Evolutionary conservation across 2,329 filamentous ascomycete species (phyloP), one percentile per base, ranked within the genome.

Genomic region (Apiospora rasikravindrae): DNA sequence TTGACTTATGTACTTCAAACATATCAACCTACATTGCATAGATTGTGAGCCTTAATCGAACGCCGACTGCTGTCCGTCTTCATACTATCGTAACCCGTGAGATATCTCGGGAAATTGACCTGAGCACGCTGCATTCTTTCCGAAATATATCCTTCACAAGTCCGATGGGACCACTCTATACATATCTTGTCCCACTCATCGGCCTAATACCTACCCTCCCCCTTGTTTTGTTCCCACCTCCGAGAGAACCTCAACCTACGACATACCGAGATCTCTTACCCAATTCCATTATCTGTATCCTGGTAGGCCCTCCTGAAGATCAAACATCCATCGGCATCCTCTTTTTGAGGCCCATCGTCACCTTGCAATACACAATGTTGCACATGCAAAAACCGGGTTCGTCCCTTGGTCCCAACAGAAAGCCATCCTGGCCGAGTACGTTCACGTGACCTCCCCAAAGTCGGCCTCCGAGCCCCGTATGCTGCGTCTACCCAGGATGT

Each of bases 101-200:
- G 7, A 11, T 37, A 19, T 11, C 33, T 61, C 22, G 22, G 7
- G 22, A 22, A n/a, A 49, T 1, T 19, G 22, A 22, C 33, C 29
- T 16, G 2, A 22, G 53, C 53, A 10, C 2, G 8, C 53, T 37
- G 29, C 29, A 22, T 33, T 19, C 22, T 11, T 37, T 26, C 53
- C 53, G 53, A 61, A 37, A 61, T 61, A 61, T 61, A 33, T 61
- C 53, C 53, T 61, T 61, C 53, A 1, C 53, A 61, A 61, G 26
- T 37, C 53, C 53, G 53, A 61, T 33, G 33, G 16, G 53, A n/a
- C 53, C 53, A 61, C 53, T 29, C 53, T 61, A 49, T 16, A 22
- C 29, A 10, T 37, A 11, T 2, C 16, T 37, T 61, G 53, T 61
- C 53, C 53, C 53, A 37, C 53, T 61, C 53, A 61, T 61, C 53